Percentiles rank a stretch among this genome's conserved stretches.
phyloP scores from a whole-genome alignment of 2,329 filamentous ascomycete species.

The Monilinia laxa region DNA sequence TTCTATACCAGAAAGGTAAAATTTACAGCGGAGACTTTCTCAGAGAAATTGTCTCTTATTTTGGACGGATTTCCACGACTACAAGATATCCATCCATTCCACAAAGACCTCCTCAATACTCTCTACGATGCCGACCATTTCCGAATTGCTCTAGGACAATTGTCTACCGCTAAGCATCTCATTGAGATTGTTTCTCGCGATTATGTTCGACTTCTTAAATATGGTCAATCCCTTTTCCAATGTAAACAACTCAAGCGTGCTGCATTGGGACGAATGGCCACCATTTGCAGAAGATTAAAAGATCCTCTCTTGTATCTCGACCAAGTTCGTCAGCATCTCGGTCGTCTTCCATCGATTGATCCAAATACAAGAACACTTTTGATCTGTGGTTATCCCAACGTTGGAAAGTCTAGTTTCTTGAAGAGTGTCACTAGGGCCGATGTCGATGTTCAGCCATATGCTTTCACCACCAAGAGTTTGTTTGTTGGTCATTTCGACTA shows the following conservation, averaged over 20 bases:
- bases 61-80: constrained; percentile 91
- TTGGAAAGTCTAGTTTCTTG: constrained; percentile 95
- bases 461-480: constrained; percentile 95
- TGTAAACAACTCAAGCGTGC: constrained; percentile 99
- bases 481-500: constrained; percentile 98
- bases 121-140: constrained; percentile 99
- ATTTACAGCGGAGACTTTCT: constrained; percentile 95
- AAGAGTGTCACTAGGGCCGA: constrained; percentile 90
- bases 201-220: constrained; percentile 94
- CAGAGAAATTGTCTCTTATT: constrained; percentile 87
- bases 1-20: constrained; percentile 99
- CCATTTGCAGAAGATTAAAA: constrained; percentile 90
- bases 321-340: constrained; percentile 94
- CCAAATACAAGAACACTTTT: constrained; percentile 94
- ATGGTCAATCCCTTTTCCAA: constrained; percentile 94
- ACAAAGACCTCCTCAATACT: constrained; percentile 83
- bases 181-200: constrained; percentile 96
- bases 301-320: constrained; percentile 94
- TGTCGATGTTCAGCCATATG: constrained; percentile 96
- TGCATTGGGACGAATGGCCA: constrained; percentile 96
- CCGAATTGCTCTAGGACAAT: constrained; percentile 90
- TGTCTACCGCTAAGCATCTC: constrained; percentile 92
- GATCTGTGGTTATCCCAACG: constrained; percentile 97
- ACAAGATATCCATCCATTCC: constrained; percentile 94
- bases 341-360: constrained; percentile 96